These are phyloP conservation scores for Tricholoma matsutake DNA, from an alignment of 768 basidiomycete species.

Conservation along the genomic window DNA sequence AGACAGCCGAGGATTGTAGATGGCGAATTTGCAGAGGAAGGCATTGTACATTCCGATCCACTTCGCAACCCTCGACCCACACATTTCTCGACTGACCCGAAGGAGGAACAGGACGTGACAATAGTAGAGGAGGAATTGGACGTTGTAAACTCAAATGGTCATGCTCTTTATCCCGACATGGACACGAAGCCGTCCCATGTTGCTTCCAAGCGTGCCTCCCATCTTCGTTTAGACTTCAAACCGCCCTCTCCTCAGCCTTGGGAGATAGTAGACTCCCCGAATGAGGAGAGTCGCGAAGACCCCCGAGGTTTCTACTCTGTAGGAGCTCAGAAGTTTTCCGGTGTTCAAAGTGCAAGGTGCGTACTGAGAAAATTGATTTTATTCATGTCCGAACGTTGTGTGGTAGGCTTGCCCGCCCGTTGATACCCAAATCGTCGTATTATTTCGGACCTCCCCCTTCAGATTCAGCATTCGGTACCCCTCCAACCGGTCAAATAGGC, in stretches of 20 bases:
- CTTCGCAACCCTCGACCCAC: conserved; percentile 9
- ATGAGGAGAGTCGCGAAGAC: conserved; percentile 34
- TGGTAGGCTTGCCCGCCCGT: conserved; percentile 36
- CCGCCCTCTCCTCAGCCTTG: conserved; percentile 61
- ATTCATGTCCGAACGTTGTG: conserved; percentile 7
- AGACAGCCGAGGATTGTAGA: background rate
- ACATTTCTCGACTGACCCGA: background rate
- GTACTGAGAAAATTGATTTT: conserved; percentile 21
- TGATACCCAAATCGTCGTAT: conserved; percentile 78
- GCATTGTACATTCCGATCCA: conserved; percentile 5
- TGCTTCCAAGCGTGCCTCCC: conserved; percentile 34
- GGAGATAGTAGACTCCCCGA: conserved; percentile 55
- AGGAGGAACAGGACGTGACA: conserved; percentile 12
- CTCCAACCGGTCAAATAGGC: conserved; percentile 82
- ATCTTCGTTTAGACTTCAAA: conserved; percentile 49
- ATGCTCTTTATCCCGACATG: conserved; percentile 20
- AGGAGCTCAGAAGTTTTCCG: conserved; percentile 38
- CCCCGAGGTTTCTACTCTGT: conserved; percentile 42
- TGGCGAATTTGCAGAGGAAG: background rate
- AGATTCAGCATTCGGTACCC: conserved; percentile 78
- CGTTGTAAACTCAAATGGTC: conserved; percentile 25
- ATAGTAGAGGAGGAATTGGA: conserved; percentile 22
- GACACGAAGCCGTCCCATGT: conserved; percentile 27
- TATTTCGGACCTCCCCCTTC: conserved; percentile 78
- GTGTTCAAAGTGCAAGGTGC: conserved; percentile 42